phyloP scores from a whole-genome alignment of 768 basidiomycete genomes.

The Cystobasidium tubakii region DNA sequence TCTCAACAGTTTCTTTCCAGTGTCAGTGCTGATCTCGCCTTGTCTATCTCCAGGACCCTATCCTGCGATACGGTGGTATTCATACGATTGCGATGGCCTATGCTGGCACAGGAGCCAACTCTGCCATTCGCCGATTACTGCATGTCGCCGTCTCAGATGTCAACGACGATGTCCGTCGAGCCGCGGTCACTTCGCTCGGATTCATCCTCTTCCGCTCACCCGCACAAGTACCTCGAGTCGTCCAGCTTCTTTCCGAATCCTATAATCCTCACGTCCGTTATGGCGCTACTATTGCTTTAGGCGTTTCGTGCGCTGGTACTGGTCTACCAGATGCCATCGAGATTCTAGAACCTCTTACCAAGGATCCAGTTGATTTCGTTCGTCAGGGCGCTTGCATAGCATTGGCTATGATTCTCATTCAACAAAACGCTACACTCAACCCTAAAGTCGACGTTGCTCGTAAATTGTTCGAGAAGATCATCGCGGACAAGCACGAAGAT shows the following conservation, averaged over 20 bases:
- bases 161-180: slow-evolving; percentile 91
- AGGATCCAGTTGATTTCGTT: slow-evolving; percentile 95
- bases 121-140: slow-evolving; percentile 79
- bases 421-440: slow-evolving; percentile 85
- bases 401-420: slow-evolving; percentile 91
- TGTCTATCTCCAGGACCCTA: slow-evolving; percentile 70
- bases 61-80: slow-evolving; percentile 93
- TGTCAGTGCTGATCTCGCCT: too few relatives aligned
- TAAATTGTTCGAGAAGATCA: slow-evolving; percentile 78
- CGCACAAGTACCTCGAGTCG: slow-evolving; percentile 88
- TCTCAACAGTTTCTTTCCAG: too few relatives aligned
- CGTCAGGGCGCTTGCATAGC: slow-evolving; percentile 95
- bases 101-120: slow-evolving; percentile 90
- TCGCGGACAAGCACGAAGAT: slow-evolving; percentile 95
- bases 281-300: slow-evolving; percentile 89
- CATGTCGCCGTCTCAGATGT: slow-evolving; percentile 98
- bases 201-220: slow-evolving; percentile 97
- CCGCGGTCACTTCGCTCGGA: slow-evolving; percentile 89
- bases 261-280: slow-evolving; percentile 99
- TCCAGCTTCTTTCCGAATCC: slow-evolving; percentile 92
- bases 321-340: slow-evolving; percentile 93
- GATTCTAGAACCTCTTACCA: slow-evolving; percentile 95
- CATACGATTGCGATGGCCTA: slow-evolving; percentile 94
- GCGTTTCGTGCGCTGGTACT: slow-evolving; percentile 95
- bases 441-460: slow-evolving; percentile 74